Evolutionary conservation across 768 basidiomycete species (phyloP).

Genomic region (Russula sp.): DNA sequence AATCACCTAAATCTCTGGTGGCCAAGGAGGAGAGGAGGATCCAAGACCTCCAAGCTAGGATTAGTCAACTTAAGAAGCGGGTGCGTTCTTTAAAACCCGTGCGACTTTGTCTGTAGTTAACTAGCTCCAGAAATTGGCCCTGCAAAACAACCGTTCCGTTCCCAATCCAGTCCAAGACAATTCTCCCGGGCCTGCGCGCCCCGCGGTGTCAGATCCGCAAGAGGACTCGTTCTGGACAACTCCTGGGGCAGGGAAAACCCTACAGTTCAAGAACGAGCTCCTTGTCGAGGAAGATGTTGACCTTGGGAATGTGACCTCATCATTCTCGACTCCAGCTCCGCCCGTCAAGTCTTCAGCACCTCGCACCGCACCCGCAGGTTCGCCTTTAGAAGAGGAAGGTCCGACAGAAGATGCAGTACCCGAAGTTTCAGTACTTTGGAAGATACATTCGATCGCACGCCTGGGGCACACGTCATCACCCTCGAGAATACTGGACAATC

Average conservation of each 20-base stretch:
- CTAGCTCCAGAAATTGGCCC: constrained; percentile 34
- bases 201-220: constrained; percentile 35
- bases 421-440: constrained; percentile 16
- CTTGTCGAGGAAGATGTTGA: constrained; percentile 63
- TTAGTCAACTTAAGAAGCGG: constrained; percentile 43
- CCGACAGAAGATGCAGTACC: neutral
- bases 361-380: neutral
- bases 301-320: constrained; percentile 41
- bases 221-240: constrained; percentile 67
- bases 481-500: neutral
- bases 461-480: constrained; percentile 4
- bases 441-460: constrained; percentile 22
- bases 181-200: constrained; percentile 30
- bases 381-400: neutral
- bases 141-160: constrained; percentile 31
- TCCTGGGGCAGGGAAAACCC: constrained; percentile 52
- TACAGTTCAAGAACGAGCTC: constrained; percentile 62
- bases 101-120: neutral
- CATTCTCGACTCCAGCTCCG: constrained; percentile 47
- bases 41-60: constrained; percentile 43
- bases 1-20: constrained; percentile 35
- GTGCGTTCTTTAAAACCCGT: constrained; percentile 31
- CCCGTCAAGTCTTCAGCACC: constrained; percentile 12
- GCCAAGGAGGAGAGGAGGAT: constrained; percentile 45
- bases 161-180: constrained; percentile 28